These are phyloP conservation scores for Thelonectria rubi DNA, from an alignment of 2,329 filamentous ascomycete genomes.

Conservation along the genomic window DNA sequence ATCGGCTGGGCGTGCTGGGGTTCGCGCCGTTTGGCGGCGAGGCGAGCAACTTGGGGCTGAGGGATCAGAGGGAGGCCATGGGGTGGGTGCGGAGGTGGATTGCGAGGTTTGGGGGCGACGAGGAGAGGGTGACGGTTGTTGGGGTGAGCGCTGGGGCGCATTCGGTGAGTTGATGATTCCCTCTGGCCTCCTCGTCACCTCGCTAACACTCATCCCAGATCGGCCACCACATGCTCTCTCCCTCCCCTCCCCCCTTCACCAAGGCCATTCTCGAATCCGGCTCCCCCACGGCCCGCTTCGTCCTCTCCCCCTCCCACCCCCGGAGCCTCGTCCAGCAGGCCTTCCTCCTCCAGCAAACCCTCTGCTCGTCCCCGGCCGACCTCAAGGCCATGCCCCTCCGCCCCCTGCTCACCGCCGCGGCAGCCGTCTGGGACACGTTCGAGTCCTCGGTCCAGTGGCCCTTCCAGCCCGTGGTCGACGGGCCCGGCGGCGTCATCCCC, in stretches of 20 bases:
- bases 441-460: constrained; percentile 62
- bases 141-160: constrained; percentile 71
- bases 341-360: constrained; percentile 16
- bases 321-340: constrained; percentile 64
- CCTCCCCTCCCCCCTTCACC: constrained; percentile 57
- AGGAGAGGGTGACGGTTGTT: constrained; percentile 66
- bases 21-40: constrained; percentile 69
- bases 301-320: constrained; percentile 62
- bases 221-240: constrained; percentile 71
- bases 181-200: no score
- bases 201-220: constrained; percentile 54
- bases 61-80: constrained; percentile 67
- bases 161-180: constrained; percentile 53
- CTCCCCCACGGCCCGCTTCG: constrained; percentile 62
- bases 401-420: constrained; percentile 58
- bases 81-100: constrained; percentile 70
- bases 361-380: constrained; percentile 9
- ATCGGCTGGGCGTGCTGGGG: constrained; percentile 73
- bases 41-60: constrained; percentile 69
- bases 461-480: constrained; percentile 73
- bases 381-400: constrained; percentile 59
- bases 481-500: constrained; percentile 57
- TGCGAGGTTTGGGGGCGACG: constrained; percentile 67
- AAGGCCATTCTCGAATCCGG: constrained; percentile 67
- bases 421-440: constrained; percentile 55